Percentiles rank a stretch among this genome's conserved stretches.
Evolutionary conservation across 352 stramenopile species (phyloP).

Genomic region (Phytophthora europaea): DNA sequence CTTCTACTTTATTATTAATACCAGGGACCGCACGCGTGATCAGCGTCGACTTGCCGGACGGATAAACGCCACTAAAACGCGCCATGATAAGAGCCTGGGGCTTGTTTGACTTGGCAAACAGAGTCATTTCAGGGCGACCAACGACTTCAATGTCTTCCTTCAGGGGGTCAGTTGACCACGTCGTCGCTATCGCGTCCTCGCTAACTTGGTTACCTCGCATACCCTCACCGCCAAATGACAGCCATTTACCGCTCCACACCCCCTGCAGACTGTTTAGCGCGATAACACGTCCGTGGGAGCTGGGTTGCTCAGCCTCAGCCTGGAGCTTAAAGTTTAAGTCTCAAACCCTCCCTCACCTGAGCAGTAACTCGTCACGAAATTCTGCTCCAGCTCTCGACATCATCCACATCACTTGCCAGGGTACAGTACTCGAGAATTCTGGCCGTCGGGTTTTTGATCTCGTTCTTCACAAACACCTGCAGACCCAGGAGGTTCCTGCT

Average conservation of each 20-base stretch:
- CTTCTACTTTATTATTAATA: too few species aligned
- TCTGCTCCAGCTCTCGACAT: conserved; percentile 43
- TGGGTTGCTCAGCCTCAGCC: conserved; percentile 2
- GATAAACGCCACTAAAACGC: conserved; percentile 56
- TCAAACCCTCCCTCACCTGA: conserved; percentile 16
- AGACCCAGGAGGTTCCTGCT: conserved; percentile 48
- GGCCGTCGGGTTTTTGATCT: conserved; percentile 40
- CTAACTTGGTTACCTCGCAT: conserved; percentile 55
- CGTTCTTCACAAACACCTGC: conserved; percentile 58
- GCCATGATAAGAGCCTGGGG: conserved; percentile 50
- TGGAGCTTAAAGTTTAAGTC: too few species aligned
- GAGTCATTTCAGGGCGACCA: conserved; percentile 48
- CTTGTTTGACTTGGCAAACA: conserved; percentile 48
- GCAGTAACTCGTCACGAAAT: conserved; percentile 45
- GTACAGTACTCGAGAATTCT: conserved; percentile 53
- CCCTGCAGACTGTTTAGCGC: conserved; percentile 48
- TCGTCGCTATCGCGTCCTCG: conserved; percentile 48
- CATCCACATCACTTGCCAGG: conserved; percentile 49
- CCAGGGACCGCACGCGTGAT: conserved; percentile 46
- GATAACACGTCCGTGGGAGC: conserved; percentile 27
- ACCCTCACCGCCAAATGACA: conserved; percentile 59
- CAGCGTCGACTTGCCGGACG: conserved; percentile 50
- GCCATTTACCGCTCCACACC: conserved; percentile 60
- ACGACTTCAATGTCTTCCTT: conserved; percentile 43
- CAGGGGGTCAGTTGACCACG: conserved; percentile 39